Percentiles rank a stretch among this genome's conserved stretches.
These are phyloP conservation scores for Neospora caninum DNA, from an alignment of 169 alveolate species.

Conservation along the genomic window DNA sequence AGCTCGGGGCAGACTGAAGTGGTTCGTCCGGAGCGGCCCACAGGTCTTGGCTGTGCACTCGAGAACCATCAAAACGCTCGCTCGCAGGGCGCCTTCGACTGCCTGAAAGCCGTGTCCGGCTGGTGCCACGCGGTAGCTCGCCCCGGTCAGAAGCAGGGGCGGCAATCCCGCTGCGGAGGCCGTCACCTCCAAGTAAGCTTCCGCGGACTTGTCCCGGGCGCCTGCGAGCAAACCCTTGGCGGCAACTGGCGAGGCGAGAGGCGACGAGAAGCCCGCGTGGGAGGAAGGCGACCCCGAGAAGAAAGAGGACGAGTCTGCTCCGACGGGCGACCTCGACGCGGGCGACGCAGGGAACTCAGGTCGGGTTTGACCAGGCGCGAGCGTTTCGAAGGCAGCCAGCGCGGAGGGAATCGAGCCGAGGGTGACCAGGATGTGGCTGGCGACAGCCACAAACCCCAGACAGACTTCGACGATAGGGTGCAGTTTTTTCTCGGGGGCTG, in stretches of 20 bases:
- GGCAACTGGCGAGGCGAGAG: neutral
- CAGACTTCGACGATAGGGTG: conserved; percentile 24
- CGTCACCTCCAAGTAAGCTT: neutral
- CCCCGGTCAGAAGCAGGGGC: conserved; percentile 53
- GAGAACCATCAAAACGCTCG: conserved; percentile 40
- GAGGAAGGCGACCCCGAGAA: neutral
- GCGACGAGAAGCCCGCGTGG: neutral
- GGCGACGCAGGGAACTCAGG: neutral
- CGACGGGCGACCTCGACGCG: neutral
- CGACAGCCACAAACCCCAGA: neutral
- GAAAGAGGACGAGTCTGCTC: neutral
- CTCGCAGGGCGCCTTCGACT: conserved; percentile 50
- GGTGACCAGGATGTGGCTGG: neutral
- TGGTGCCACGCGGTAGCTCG: conserved; percentile 42
- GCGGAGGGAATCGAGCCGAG: neutral
- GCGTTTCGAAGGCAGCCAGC: neutral
- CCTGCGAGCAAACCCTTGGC: neutral
- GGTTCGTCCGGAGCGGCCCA: neutral
- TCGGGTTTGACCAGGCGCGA: neutral
- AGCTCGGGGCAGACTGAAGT: conserved; percentile 46
- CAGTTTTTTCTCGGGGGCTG: neutral
- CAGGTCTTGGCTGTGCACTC: conserved; percentile 32
- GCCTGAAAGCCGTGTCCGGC: conserved; percentile 34
- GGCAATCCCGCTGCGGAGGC: conserved; percentile 34
- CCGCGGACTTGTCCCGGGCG: neutral